These are phyloP conservation scores for Circinella umbellata DNA, from an alignment of 371 early-diverging fungal species.

Conservation along the genomic window DNA sequence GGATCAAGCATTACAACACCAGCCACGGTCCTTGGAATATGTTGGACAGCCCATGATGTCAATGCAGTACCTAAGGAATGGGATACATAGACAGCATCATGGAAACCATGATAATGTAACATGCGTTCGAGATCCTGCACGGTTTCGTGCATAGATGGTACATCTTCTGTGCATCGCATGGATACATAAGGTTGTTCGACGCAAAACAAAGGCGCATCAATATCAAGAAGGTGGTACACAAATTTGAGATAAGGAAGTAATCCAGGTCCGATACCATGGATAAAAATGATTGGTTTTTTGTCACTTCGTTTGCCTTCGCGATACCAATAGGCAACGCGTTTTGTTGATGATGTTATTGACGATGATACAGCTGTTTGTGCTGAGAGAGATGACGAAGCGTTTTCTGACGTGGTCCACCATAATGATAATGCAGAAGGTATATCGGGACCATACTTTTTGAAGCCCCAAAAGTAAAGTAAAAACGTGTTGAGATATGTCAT, in stretches of 20 bases:
- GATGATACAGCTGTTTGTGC: constrained; percentile 4
- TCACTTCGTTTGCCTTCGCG: constrained; percentile 43
- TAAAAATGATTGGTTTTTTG: constrained; percentile 67
- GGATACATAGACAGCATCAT: constrained; percentile 67
- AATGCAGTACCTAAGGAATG: constrained; percentile 76
- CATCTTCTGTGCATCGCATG: constrained; percentile 66
- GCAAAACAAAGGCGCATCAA: constrained; percentile 65
- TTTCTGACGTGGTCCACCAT: constrained; percentile 10
- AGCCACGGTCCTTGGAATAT: constrained; percentile 47
- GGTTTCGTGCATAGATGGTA: constrained; percentile 66
- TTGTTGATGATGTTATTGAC: constrained; percentile 2
- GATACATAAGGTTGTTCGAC: constrained; percentile 75
- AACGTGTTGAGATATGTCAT: constrained; percentile 18
- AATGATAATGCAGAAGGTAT: constrained; percentile 31
- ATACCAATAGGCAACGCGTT: constrained; percentile 58
- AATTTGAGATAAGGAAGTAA: constrained; percentile 62
- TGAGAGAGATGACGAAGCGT: not conserved
- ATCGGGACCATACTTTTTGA: constrained; percentile 42
- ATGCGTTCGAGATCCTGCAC: constrained; percentile 65
- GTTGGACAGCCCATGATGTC: constrained; percentile 55
- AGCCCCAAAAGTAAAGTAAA: constrained; percentile 37
- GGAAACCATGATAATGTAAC: constrained; percentile 56
- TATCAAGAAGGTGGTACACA: constrained; percentile 40
- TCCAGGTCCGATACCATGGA: constrained; percentile 78
- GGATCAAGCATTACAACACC: constrained; percentile 68